A percentile compares a stretch with the other conserved stretches of the same genome.
These are phyloP conservation scores for maize (Zea mays) DNA, from an alignment of 176 grass and related monocot genomes.

Conservation along the genomic window DNA sequence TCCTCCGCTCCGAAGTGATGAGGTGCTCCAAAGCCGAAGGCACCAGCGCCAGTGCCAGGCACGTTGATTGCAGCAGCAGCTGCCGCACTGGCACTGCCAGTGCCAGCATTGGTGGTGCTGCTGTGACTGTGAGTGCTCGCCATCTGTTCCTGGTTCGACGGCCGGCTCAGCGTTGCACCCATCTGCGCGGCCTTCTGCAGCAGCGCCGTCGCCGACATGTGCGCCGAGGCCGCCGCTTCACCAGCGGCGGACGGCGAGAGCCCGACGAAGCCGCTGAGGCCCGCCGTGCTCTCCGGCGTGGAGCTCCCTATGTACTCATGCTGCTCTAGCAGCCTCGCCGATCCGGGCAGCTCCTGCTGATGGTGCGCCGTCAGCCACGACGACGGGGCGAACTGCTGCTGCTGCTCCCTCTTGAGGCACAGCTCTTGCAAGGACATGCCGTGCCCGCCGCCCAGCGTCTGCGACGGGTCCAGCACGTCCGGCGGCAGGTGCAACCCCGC, in stretches of 20 bases:
- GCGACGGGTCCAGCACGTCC: constrained; percentile 32
- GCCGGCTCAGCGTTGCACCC: constrained; percentile 69
- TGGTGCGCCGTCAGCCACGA: constrained; percentile 35
- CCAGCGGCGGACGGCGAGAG: constrained; percentile 39
- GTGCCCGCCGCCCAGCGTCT: constrained; percentile 18
- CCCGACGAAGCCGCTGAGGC: constrained; percentile 25
- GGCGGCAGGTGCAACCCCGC: constrained; percentile 17
- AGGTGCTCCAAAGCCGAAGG: constrained; percentile 19
- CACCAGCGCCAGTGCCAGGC: constrained; percentile 32
- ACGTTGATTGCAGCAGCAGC: constrained; percentile 4
- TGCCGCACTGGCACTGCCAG: neutral
- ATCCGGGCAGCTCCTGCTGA: constrained; percentile 41
- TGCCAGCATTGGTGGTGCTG: constrained; percentile 8
- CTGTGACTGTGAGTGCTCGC: constrained; percentile 45
- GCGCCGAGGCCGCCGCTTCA: constrained; percentile 25
- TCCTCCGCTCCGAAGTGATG: constrained; percentile 19
- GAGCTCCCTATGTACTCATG: constrained; percentile 37
- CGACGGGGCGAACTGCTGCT: constrained; percentile 29
- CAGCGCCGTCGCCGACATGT: constrained; percentile 85
- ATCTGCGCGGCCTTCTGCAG: constrained; percentile 81
- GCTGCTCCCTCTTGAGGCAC: constrained; percentile 60
- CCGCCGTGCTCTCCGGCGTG: constrained; percentile 43
- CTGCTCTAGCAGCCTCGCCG: constrained; percentile 38
- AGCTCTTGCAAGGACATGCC: constrained; percentile 39
- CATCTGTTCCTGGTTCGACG: constrained; percentile 64